Evolutionary conservation across 371 early-diverging fungal species (phyloP).

Genomic region (Syncephalastrum sp.): DNA sequence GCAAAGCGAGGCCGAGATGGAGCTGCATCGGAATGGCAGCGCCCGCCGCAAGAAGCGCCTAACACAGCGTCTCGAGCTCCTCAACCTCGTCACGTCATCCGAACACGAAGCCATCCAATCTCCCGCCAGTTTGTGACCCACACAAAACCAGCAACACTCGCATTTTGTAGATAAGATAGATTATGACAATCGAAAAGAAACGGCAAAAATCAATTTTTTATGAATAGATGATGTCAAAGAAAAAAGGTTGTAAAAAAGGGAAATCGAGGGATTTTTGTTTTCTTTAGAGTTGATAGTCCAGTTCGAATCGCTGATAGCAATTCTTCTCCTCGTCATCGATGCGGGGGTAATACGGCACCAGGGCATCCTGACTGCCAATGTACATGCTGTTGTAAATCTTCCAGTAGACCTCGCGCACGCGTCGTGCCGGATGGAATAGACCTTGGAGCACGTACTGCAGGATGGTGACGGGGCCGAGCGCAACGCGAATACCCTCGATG

Average conservation of each 20-base stretch:
- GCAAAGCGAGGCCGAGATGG: conserved; percentile 40
- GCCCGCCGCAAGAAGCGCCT: conserved; percentile 46
- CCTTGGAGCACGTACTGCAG: conserved; percentile 93
- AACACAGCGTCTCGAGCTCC: conserved; percentile 41
- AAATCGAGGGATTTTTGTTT: background rate
- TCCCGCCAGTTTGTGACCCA: too few relatives aligned
- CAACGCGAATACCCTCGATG: conserved; percentile 91
- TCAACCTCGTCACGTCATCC: conserved; percentile 24
- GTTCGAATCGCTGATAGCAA: conserved; percentile 72
- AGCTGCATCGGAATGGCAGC: conserved; percentile 39
- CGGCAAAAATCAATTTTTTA: too few relatives aligned
- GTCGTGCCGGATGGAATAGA: conserved; percentile 96
- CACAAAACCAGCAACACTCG: too few relatives aligned
- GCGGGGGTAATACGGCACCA: conserved; percentile 90
- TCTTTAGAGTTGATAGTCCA: conserved; percentile 56
- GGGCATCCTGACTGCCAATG: conserved; percentile 88
- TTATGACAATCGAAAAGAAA: too few relatives aligned
- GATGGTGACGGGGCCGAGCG: conserved; percentile 84
- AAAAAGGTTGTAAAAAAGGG: background rate
- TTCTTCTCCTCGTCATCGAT: conserved; percentile 83
- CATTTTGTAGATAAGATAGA: too few relatives aligned
- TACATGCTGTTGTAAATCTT: conserved; percentile 95
- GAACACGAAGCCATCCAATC: too few relatives aligned
- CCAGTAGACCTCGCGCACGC: conserved; percentile 96
- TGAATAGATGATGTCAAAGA: background rate